Evolutionary conservation across 495 filamentous ascomycete species (phyloP).

Genomic region (Pseudomonodictys pantanalensis): DNA sequence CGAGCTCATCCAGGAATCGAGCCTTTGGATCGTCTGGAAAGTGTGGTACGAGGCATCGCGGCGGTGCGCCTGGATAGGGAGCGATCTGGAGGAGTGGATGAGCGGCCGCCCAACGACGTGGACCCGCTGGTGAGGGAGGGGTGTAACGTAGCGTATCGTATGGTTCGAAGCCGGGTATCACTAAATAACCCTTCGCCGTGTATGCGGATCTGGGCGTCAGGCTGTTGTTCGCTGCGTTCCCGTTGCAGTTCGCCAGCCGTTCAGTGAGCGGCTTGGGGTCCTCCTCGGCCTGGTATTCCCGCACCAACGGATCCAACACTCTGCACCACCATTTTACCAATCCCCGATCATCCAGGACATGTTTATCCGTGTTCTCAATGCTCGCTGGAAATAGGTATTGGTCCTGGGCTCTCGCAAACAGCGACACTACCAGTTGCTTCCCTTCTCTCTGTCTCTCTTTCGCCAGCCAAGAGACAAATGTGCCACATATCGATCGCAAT

Average conservation of each 20-base stretch:
- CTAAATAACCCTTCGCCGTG: conserved; percentile 68
- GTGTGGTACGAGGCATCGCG: conserved; percentile 79
- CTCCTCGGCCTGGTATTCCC: conserved; percentile 49
- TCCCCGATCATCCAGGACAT: conserved; percentile 87
- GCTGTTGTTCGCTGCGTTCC: background rate
- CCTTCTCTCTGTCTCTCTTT: conserved; percentile 61
- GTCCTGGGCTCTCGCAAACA: conserved; percentile 88
- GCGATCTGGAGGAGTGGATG: conserved; percentile 66
- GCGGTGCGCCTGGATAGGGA: conserved; percentile 58
- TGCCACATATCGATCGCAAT: conserved; percentile 65
- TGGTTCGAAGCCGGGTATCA: conserved; percentile 80
- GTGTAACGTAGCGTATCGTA: conserved; percentile 67
- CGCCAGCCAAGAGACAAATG: conserved; percentile 74
- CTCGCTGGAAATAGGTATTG: conserved; percentile 96
- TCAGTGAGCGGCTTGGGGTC: conserved; percentile 37
- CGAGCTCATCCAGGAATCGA: conserved; percentile 82
- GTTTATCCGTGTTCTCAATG: conserved; percentile 78
- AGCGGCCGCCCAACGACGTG: conserved; percentile 39
- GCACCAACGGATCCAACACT: conserved; percentile 71
- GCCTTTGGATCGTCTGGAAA: conserved; percentile 97
- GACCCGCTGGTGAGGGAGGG: conserved; percentile 42
- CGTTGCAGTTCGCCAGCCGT: conserved; percentile 16
- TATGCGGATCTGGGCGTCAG: conserved; percentile 28
- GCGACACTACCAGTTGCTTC: conserved; percentile 75
- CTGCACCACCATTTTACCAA: conserved; percentile 95